A percentile compares a stretch with the other conserved stretches of the same genome.
Evolutionary conservation across 768 basidiomycete genomes (phyloP).

Genomic region (Amanita rubescens): DNA sequence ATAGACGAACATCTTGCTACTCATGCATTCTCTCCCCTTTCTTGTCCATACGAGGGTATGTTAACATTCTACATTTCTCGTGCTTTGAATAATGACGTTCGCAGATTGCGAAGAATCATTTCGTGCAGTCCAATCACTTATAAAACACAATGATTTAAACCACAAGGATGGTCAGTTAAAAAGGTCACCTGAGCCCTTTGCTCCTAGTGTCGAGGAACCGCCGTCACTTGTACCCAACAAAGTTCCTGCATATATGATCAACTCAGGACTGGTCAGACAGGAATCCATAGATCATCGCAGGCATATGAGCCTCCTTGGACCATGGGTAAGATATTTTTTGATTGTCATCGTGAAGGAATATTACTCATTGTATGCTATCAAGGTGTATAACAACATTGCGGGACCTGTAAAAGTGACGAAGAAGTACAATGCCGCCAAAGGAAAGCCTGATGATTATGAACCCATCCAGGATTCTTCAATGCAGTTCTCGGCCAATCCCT

Average conservation of each 20-base stretch:
- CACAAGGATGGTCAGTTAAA: slow-evolving; percentile 29
- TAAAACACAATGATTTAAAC: slow-evolving; percentile 40
- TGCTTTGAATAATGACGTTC: slow-evolving; percentile 8
- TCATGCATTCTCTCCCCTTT: slow-evolving; percentile 39
- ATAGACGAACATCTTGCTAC: slow-evolving; percentile 43
- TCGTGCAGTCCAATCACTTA: slow-evolving; percentile 36
- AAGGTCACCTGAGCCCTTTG: slow-evolving; percentile 26
- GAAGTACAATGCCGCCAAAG: slow-evolving; percentile 35
- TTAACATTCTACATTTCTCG: background rate
- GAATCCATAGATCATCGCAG: slow-evolving; percentile 41
- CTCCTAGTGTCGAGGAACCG: slow-evolving; percentile 22
- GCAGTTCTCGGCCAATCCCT: slow-evolving; percentile 31
- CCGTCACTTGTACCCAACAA: slow-evolving; percentile 32
- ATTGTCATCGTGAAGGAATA: background rate
- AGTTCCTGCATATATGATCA: slow-evolving; percentile 45
- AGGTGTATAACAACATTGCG: slow-evolving; percentile 20
- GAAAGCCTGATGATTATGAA: slow-evolving; percentile 31
- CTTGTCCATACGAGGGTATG: slow-evolving; percentile 48
- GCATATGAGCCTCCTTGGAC: slow-evolving; percentile 38
- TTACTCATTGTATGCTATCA: background rate
- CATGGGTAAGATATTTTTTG: slow-evolving; percentile 38
- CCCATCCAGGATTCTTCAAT: slow-evolving; percentile 37
- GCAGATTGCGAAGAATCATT: slow-evolving; percentile 50
- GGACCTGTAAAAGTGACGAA: slow-evolving; percentile 24
- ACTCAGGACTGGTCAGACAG: slow-evolving; percentile 34